Evolutionary conservation across 2,329 filamentous ascomycete species (phyloP).

Genomic region (Cladosporium sp.): DNA sequence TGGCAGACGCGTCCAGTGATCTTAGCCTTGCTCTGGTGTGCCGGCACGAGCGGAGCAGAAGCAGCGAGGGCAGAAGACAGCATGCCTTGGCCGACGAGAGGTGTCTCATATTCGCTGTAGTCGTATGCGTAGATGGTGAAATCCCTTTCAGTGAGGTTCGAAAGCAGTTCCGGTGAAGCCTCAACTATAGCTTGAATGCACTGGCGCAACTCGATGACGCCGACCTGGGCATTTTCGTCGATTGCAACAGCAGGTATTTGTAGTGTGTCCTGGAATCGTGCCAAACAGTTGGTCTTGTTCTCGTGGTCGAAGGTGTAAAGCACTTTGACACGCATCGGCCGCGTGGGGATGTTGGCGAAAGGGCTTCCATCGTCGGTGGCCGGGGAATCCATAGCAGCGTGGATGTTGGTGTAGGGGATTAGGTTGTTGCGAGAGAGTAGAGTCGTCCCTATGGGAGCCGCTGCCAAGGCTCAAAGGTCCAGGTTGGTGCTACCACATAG

Average conservation of each 20-base stretch:
- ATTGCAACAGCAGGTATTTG: conserved; percentile 77
- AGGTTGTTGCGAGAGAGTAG: conserved; percentile 22
- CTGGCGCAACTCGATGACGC: conserved; percentile 80
- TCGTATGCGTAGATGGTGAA: conserved; percentile 98
- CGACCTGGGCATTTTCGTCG: conserved; percentile 78
- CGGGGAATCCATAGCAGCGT: conserved; percentile 20
- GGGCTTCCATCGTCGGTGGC: conserved; percentile 26
- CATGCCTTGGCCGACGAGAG: conserved; percentile 93
- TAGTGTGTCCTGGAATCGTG: conserved; percentile 76
- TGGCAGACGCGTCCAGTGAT: conserved; percentile 89
- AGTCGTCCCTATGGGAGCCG: conserved; percentile 23
- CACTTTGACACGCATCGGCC: conserved; percentile 74
- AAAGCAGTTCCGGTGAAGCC: conserved; percentile 81
- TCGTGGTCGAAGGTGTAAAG: conserved; percentile 94
- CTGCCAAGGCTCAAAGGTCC: conserved; percentile 28
- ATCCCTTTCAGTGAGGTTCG: conserved; percentile 67
- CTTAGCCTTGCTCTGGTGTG: conserved; percentile 65
- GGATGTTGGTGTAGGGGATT: conserved; percentile 31
- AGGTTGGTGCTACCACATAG: conserved; percentile 32
- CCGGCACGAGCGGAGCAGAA: conserved; percentile 48
- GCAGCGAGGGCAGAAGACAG: conserved; percentile 76
- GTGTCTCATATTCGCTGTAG: conserved; percentile 91
- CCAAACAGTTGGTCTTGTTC: conserved; percentile 84
- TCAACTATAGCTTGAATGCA: conserved; percentile 80
- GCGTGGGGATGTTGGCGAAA: conserved; percentile 39